These are phyloP conservation scores for Mycena vulgaris DNA, from an alignment of 768 basidiomycete species.

Conservation along the genomic window DNA sequence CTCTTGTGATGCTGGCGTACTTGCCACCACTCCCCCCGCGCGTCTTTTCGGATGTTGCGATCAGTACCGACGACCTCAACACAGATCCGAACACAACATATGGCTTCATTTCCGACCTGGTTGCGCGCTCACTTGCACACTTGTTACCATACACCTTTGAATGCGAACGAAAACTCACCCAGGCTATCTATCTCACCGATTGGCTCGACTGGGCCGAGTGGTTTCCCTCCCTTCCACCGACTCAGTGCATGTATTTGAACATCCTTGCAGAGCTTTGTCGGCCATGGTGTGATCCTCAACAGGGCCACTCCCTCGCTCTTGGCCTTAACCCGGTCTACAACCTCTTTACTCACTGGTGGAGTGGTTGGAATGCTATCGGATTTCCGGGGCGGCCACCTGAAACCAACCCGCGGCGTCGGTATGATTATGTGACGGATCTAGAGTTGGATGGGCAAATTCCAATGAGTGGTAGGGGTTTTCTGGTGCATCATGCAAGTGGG, in stretches of 20 bases:
- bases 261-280: no score
- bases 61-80: not conserved
- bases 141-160: not conserved
- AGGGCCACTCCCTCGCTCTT: not conserved
- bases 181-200: no score
- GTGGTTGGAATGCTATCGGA: not conserved
- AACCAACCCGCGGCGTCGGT: not conserved
- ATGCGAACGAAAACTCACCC: no score
- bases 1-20: not conserved
- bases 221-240: no score
- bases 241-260: no score
- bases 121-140: not conserved
- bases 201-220: no score
- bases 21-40: not conserved
- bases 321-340: not conserved
- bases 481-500: not conserved
- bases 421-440: not conserved
- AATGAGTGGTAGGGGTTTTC: not conserved
- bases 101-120: not conserved
- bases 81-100: not conserved
- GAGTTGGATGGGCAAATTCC: not conserved
- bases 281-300: not conserved
- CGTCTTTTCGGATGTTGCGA: not conserved
- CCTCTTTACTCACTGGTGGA: not conserved
- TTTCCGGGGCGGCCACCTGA: not conserved